These are phyloP conservation scores for Thelephora aurantiotincta DNA, from an alignment of 768 basidiomycete genomes.

Conservation along the genomic window DNA sequence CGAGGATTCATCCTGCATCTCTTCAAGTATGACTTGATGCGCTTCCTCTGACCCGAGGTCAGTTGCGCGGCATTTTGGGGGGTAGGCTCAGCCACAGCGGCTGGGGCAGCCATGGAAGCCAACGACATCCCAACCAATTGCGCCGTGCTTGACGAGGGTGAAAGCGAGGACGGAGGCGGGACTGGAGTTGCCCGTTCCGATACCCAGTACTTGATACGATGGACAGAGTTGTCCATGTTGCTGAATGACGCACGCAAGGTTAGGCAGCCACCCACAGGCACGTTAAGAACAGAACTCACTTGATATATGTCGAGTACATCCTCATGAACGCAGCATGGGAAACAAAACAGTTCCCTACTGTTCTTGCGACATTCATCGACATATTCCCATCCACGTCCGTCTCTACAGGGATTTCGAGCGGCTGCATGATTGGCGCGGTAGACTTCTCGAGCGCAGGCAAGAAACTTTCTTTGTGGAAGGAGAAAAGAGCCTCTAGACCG, in stretches of 20 bases:
- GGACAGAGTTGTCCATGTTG: constrained; percentile 88
- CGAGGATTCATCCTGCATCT: constrained; percentile 79
- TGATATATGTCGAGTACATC: constrained; percentile 98
- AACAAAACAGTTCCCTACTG: constrained; percentile 80
- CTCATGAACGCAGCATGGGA: constrained; percentile 96
- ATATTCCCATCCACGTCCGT: constrained; percentile 60
- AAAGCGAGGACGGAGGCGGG: constrained; percentile 29
- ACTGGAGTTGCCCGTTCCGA: constrained; percentile 31
- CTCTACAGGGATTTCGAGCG: constrained; percentile 27
- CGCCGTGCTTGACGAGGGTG: constrained; percentile 46
- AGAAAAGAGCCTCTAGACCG: constrained; percentile 78
- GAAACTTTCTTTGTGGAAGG: constrained; percentile 89
- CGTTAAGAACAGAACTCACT: constrained; percentile 36
- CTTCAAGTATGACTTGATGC: constrained; percentile 82
- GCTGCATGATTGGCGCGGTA: constrained; percentile 49
- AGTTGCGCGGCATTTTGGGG: constrained; percentile 34
- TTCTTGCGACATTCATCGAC: constrained; percentile 60
- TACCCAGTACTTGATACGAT: constrained; percentile 80
- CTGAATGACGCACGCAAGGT: constrained; percentile 22
- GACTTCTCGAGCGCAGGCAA: constrained; percentile 80
- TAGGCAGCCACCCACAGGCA: constrained; percentile 5
- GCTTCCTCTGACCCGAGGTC: constrained; percentile 70
- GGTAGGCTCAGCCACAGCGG: constrained; percentile 23
- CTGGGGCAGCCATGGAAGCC: constrained; percentile 34
- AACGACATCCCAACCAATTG: constrained; percentile 51